Percentiles rank a stretch among this genome's conserved stretches.
phyloP scores from a whole-genome alignment of 2,329 filamentous ascomycete species.

The Phyllosticta citrichinensis region DNA sequence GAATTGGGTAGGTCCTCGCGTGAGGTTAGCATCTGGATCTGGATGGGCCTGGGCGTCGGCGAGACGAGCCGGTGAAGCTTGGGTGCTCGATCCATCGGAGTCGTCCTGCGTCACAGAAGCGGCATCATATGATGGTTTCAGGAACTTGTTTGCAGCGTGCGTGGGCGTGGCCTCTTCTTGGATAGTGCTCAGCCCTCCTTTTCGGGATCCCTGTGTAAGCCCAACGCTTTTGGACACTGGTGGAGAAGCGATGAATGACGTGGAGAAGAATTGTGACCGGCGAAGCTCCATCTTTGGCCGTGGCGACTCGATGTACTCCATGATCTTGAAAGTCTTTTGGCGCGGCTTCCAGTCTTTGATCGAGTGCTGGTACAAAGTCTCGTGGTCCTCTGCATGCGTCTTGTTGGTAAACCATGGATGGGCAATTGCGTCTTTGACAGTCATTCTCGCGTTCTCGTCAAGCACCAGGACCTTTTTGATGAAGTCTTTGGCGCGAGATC shows the following conservation, averaged over 20 bases:
- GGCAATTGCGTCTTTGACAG: constrained; percentile 41
- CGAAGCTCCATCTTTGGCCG: not conserved
- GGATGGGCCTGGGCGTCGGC: not conserved
- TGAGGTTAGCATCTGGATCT: not conserved
- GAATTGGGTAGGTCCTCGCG: not conserved
- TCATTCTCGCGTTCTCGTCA: constrained; percentile 41
- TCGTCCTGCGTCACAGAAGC: not conserved
- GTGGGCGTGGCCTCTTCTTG: not conserved
- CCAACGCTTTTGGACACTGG: not conserved
- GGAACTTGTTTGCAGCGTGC: not conserved
- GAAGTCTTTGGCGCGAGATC: constrained; percentile 41
- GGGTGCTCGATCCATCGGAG: not conserved
- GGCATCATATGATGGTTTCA: not conserved
- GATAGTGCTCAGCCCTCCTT: not conserved
- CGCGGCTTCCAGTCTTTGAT: constrained; percentile 42
- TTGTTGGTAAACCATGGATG: constrained; percentile 49
- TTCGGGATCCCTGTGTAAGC: not conserved
- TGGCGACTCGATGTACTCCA: constrained; percentile 17
- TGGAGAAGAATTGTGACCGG: not conserved
- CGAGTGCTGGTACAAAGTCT: constrained; percentile 40
- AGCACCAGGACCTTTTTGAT: constrained; percentile 41
- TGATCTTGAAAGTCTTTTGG: constrained; percentile 16
- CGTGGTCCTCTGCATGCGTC: constrained; percentile 30
- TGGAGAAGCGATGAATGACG: not conserved
- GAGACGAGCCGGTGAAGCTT: not conserved